Evolutionary conservation across 2,329 filamentous ascomycete genomes (phyloP), one percentile per base, ranked within the genome.

Genomic region (Botrytis aclada): DNA sequence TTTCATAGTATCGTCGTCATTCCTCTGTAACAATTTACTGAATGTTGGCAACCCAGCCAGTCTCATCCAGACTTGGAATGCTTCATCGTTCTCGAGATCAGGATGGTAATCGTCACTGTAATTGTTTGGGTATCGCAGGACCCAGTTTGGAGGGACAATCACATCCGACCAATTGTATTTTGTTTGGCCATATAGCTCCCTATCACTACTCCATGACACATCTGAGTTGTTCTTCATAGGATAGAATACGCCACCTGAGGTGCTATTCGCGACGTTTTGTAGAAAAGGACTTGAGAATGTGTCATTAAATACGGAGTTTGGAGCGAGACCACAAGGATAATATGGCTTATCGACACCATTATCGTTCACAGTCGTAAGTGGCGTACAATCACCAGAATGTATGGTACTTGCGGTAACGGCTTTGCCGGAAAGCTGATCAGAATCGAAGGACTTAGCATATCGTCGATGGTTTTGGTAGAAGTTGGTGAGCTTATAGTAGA

Each of bases 401-500:
- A 98, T 92, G 2, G 88, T 87, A 51, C 77, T 78, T 73, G 86
- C 87, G 45, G 85, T 84, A 29, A 92, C 87, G 18, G 86, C 86
- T 9, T 89, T 85, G 63, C 95, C 96, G 77, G 91, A 92, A 70
- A 99, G 86, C 83, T 99, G 96, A 70, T 93, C 86, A 73, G 91
- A 87, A 80, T 95, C 92, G 79, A 97, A 92, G 1, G 93, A 97
- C 80, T 94, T 93, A 74, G 98, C 96, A 78, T 99, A 99, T 82
- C 95, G 91, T 77, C 96, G 92, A 81, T 99, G 96, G 81, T 99
- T 99, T 83, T 99, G 96, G 85, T 98, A 98, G 84, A 99, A 99
- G 84, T 98, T 97, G 73, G 94, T 95, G 75, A 99, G 90, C 77
- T 92, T 92, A 83, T 99, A 99, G 85, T 98, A 99, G 83, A 98